phyloP scores from a whole-genome alignment of 2,329 filamentous ascomycete genomes.

The Xylaria arbuscula region DNA sequence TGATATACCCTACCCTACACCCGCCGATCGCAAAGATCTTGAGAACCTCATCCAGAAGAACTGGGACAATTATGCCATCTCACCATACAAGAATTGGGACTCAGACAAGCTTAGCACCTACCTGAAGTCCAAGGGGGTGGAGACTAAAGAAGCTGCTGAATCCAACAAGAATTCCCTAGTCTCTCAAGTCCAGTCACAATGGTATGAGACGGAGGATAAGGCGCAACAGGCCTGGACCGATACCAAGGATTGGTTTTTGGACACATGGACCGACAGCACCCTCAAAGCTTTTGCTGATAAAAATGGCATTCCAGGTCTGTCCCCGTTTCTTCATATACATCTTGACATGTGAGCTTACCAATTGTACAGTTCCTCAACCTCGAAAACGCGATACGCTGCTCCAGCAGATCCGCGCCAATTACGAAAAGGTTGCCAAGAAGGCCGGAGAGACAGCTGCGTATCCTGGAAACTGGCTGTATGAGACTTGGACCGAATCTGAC shows the following conservation, averaged over 20 bases:
- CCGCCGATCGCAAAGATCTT: constrained; percentile 93
- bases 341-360: constrained; percentile 4
- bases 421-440: constrained; percentile 80
- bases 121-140: constrained; percentile 75
- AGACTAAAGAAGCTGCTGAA: constrained; percentile 74
- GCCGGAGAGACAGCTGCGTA: constrained; percentile 82
- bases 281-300: constrained; percentile 93
- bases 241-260: constrained; percentile 91
- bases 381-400: constrained; percentile 86
- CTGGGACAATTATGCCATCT: constrained; percentile 82
- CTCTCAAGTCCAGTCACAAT: constrained; percentile 75
- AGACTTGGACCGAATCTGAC: constrained; percentile 91
- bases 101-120: constrained; percentile 74
- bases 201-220: constrained; percentile 83
- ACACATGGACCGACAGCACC: constrained; percentile 94
- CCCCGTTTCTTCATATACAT: neutral
- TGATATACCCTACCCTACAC: constrained; percentile 87
- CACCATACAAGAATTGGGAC: constrained; percentile 83
- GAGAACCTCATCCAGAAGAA: constrained; percentile 88
- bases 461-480: constrained; percentile 94
- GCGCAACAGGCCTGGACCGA: constrained; percentile 76
- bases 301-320: constrained; percentile 77
- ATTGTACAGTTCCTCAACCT: constrained; percentile 76
- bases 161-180: constrained; percentile 76
- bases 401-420: constrained; percentile 80